Percentiles rank a stretch among this genome's conserved stretches.
phyloP scores from a whole-genome alignment of 345 rosid genomes.

The Cardamine occulta region DNA sequence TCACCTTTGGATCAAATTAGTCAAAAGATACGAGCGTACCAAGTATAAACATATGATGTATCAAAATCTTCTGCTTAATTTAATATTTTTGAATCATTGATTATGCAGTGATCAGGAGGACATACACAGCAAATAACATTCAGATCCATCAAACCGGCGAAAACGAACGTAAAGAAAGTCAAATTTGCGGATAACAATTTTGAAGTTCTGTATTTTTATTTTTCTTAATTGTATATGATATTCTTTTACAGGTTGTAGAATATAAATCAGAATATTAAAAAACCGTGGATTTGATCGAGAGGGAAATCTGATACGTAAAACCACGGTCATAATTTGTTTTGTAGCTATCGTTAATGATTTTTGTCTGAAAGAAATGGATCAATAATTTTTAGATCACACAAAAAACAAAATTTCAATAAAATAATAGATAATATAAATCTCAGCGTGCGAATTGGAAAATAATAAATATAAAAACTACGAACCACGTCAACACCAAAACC shows the following conservation, averaged over 20 bases:
- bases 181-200: not conserved
- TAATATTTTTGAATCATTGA: not conserved
- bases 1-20: not conserved
- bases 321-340: not conserved
- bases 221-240: not conserved
- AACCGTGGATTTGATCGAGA: not conserved
- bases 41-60: not conserved
- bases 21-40: not conserved
- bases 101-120: not conserved
- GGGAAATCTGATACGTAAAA: not conserved
- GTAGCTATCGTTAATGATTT: not conserved
- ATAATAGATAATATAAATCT: not conserved
- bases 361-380: not conserved
- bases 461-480: not conserved
- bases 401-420: not conserved
- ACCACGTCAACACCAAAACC: constrained; percentile 9
- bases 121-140: not conserved
- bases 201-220: not conserved
- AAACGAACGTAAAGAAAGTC: not conserved
- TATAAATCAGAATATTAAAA: not conserved
- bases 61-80: not conserved
- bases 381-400: not conserved
- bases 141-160: not conserved
- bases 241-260: not conserved
- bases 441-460: not conserved